Base-by-base conservation (phyloP, 2,329 filamentous ascomycete genomes). In the Alternaria gaisen region DNA sequence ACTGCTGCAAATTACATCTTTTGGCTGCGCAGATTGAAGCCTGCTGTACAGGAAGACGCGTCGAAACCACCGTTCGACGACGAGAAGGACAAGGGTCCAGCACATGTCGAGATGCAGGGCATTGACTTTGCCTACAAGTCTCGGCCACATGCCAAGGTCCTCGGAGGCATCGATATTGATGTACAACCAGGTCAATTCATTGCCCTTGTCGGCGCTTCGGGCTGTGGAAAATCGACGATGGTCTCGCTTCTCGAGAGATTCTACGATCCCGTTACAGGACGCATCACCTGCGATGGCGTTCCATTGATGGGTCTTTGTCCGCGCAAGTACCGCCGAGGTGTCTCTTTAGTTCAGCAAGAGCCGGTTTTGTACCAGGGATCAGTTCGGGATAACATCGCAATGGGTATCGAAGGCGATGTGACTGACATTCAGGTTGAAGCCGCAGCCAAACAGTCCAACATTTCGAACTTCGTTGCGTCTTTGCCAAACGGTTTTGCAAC, bases 361-460 rank as follows among this genome's bases (percentile, higher is more conserved):
- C 94, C 95, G 0, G 97, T 94, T 0, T 82, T 99, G 0, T 99
- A 97, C 80, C 93, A 97, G 77, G 95, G 94, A 43, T 94, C 91
- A 0, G 92, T 99, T 72, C 87, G 86, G 67, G 94, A 98, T 34
- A 98, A 98, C 76, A 93, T 98, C 64, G 80, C 97, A 5, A 86
- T 98, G 2, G 78, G 77, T 20, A 80, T 90, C 2, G 81, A 84
- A 12, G 85, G 88, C 5, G 83, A 89, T n/a, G 87, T 94, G 1
- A 82, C 88, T 0, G 92, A 97, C 63, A 87, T 88, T 56, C 86
- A 88, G 12, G 85, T 98, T 54, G 85, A 91, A 61, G 85, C 87
- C 69, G 93, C 92, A 2, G 97, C 93, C 81, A 89, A 89, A 56
- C 92, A 97, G 36, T 70, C 71, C 26, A 77, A 40, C 58, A 78